Percentiles rank a stretch among this genome's conserved stretches.
These are phyloP conservation scores for Perilla frutescens DNA, from an alignment of 257 asterid genomes.

Conservation along the genomic window DNA sequence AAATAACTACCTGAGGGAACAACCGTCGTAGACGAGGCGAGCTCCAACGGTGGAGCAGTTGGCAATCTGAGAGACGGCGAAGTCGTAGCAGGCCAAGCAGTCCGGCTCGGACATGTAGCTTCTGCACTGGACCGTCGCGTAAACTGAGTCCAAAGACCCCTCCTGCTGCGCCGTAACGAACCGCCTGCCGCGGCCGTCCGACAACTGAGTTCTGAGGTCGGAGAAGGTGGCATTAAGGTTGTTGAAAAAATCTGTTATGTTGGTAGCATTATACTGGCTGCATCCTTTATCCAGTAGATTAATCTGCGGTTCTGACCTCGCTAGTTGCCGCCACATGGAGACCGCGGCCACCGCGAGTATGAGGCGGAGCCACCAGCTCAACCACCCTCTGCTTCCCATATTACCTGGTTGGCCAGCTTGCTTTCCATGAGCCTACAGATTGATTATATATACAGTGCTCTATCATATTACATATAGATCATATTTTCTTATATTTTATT, in stretches of 20 bases:
- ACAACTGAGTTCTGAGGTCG: conserved; percentile 50
- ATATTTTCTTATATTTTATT: no score
- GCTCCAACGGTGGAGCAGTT: conserved; percentile 80
- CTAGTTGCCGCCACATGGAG: conserved; percentile 24
- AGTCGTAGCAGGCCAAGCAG: conserved; percentile 74
- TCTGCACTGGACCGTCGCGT: conserved; percentile 77
- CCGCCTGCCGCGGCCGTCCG: conserved; percentile 34
- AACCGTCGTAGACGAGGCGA: conserved; percentile 81
- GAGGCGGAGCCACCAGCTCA: conserved; percentile 29
- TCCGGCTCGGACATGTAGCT: conserved; percentile 59
- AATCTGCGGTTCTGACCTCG: conserved; percentile 60
- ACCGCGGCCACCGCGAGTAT: conserved; percentile 25
- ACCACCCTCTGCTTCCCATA: conserved; percentile 12
- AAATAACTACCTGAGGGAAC: conserved; percentile 61
- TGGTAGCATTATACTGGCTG: no score
- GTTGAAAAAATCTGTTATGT: no score
- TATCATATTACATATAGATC: no score
- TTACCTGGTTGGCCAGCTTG: neutral
- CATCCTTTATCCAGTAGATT: conserved; percentile 60
- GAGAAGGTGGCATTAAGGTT: no score
- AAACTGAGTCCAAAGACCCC: conserved; percentile 55
- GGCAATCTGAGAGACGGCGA: conserved; percentile 63
- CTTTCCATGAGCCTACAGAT: no score
- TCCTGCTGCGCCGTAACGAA: conserved; percentile 65
- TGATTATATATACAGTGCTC: no score